These are phyloP conservation scores for Phoma herbarum DNA, from an alignment of 2,329 filamentous ascomycete genomes.

Conservation along the genomic window DNA sequence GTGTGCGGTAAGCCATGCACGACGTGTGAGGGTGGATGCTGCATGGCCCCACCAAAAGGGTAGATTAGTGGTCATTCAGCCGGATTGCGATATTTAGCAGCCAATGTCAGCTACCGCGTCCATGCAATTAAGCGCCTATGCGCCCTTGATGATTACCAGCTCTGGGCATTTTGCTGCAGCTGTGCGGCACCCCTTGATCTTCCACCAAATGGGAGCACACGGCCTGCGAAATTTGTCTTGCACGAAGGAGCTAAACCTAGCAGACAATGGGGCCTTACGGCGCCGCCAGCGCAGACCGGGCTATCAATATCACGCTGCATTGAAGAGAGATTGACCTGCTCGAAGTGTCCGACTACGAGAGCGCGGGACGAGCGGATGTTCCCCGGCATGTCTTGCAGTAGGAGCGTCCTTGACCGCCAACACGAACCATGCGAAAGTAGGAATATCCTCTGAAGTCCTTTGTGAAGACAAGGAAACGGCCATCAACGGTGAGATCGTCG, in stretches of 20 bases:
- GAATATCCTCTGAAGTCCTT: neutral
- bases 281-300: constrained; percentile 40
- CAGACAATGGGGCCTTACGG: constrained; percentile 29
- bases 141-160: constrained; percentile 27
- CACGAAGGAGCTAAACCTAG: constrained; percentile 45
- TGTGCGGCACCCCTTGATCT: constrained; percentile 34
- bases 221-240: constrained; percentile 33
- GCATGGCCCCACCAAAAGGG: constrained; percentile 12
- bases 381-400: constrained; percentile 1
- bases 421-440: neutral
- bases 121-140: constrained; percentile 45
- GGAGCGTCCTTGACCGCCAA: constrained; percentile 2
- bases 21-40: constrained; percentile 16
- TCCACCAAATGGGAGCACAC: constrained; percentile 39
- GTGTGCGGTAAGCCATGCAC: constrained; percentile 19
- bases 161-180: constrained; percentile 35
- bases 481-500: constrained; percentile 29
- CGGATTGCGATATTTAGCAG: constrained; percentile 27
- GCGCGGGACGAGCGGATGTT: constrained; percentile 12
- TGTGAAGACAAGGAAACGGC: constrained; percentile 2
- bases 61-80: constrained; percentile 17
- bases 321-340: constrained; percentile 36
- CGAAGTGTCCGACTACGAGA: constrained; percentile 15
- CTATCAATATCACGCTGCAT: constrained; percentile 43
- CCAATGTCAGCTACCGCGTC: constrained; percentile 27